Evolutionary conservation across 1,284 basidiomycete genomes (phyloP).

Genomic region (Sphaerobolus stellatus): DNA sequence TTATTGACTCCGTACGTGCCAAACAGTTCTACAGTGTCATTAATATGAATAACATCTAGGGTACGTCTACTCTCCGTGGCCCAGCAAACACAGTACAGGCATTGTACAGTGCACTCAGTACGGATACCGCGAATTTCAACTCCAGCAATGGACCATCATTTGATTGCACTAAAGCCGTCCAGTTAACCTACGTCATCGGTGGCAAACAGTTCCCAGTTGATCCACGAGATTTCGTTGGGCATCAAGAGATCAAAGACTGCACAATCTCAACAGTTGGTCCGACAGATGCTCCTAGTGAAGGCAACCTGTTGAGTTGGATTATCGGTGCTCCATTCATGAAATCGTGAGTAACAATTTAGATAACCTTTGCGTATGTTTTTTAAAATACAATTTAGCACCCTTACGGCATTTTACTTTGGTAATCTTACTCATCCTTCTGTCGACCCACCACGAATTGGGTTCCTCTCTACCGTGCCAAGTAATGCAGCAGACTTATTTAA

Average conservation of each 20-base stretch:
- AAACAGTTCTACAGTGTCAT: no score
- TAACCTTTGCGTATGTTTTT: background rate
- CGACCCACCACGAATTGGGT: constrained; percentile 65
- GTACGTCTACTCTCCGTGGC: constrained; percentile 10
- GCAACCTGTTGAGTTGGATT: constrained; percentile 16
- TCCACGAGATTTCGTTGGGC: constrained; percentile 11
- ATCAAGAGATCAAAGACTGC: constrained; percentile 7
- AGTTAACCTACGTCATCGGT: constrained; percentile 12
- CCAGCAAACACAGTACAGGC: constrained; percentile 10
- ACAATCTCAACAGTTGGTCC: constrained; percentile 23
- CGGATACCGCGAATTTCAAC: background rate
- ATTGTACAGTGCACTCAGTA: background rate
- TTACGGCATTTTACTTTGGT: constrained; percentile 62
- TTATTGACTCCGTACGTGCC: constrained; percentile 17
- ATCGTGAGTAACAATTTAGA: constrained; percentile 4
- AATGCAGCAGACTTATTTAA: constrained; percentile 45
- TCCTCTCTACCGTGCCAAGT: constrained; percentile 61
- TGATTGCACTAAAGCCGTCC: background rate
- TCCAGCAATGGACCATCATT: background rate
- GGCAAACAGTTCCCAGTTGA: constrained; percentile 15
- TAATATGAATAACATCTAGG: no score
- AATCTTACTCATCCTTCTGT: constrained; percentile 59
- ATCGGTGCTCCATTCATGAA: constrained; percentile 6
- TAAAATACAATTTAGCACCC: constrained; percentile 36
- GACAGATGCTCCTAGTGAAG: constrained; percentile 50